These are phyloP conservation scores for Rusavskia elegans DNA, from an alignment of 495 filamentous ascomycete genomes.

Conservation along the genomic window DNA sequence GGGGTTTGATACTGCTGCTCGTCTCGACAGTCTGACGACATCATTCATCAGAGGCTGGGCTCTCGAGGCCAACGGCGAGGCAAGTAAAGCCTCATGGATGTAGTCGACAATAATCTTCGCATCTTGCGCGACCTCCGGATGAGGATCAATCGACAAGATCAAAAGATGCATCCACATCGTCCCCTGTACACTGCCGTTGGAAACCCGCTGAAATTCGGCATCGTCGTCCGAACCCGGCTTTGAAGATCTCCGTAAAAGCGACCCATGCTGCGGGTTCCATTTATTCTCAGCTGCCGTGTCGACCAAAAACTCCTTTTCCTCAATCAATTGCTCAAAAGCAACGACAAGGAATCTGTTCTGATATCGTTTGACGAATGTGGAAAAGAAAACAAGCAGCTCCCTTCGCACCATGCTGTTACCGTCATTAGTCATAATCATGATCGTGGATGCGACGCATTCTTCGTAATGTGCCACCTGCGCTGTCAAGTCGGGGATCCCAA, in stretches of 20 bases:
- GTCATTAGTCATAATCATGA: constrained; percentile 77
- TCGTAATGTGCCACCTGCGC: constrained; percentile 82
- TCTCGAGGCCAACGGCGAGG: constrained; percentile 55
- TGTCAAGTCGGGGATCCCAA: constrained; percentile 86
- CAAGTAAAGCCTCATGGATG: constrained; percentile 57
- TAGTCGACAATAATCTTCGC: constrained; percentile 70
- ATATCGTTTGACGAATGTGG: constrained; percentile 77
- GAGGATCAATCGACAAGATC: constrained; percentile 80
- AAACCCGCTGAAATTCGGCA: constrained; percentile 29
- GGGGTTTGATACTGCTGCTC: constrained; percentile 29
- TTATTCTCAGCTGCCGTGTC: background rate
- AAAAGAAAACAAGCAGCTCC: constrained; percentile 86
- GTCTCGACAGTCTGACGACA: constrained; percentile 44
- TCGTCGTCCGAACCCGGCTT: constrained; percentile 7
- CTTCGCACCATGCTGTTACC: constrained; percentile 85
- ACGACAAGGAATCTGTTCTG: constrained; percentile 84
- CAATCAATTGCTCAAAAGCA: constrained; percentile 77
- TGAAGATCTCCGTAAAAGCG: constrained; percentile 17
- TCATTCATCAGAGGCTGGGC: constrained; percentile 64
- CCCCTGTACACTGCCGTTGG: constrained; percentile 75
- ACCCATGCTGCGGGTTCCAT: constrained; percentile 27
- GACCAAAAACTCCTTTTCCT: constrained; percentile 57
- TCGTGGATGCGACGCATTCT: constrained; percentile 67
- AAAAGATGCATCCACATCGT: constrained; percentile 89
- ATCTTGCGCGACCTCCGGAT: constrained; percentile 80